These are phyloP conservation scores for Flaveria ramosissima DNA, from an alignment of 129 eudicot genomes.

Conservation along the genomic window DNA sequence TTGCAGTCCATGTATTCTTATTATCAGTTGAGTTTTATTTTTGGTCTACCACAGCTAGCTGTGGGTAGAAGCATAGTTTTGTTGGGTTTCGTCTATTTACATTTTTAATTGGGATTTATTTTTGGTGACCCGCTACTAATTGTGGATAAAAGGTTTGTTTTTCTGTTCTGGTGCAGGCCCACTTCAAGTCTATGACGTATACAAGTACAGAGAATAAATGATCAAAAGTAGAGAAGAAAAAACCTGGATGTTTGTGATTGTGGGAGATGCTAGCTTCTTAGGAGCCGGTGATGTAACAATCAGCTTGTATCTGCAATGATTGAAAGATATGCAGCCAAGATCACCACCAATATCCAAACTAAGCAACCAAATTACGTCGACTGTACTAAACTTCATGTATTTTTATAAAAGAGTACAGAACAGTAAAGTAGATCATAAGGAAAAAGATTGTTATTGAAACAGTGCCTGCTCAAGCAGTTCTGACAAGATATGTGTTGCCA, in stretches of 20 bases:
- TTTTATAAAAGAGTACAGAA: not conserved
- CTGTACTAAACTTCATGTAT: not conserved
- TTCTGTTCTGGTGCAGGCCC: not conserved
- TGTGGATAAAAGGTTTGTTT: not conserved
- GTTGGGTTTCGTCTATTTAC: not conserved
- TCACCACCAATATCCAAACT: slow-evolving; percentile 17
- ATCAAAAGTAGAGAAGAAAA: slow-evolving; percentile 12
- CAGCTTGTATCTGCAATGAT: slow-evolving; percentile 79
- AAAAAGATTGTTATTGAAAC: not conserved
- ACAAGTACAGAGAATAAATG: not conserved
- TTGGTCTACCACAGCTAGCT: slow-evolving; percentile 4
- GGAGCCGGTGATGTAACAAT: slow-evolving; percentile 79
- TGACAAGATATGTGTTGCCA: not conserved
- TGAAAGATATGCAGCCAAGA: slow-evolving; percentile 21
- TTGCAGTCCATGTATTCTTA: not conserved
- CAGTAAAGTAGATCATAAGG: not conserved
- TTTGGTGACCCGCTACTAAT: not conserved
- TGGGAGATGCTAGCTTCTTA: slow-evolving; percentile 79
- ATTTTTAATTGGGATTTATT: not conserved
- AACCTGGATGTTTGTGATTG: slow-evolving; percentile 89
- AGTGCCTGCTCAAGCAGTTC: slow-evolving; percentile 13
- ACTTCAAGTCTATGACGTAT: not conserved
- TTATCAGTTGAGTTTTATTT: not conserved
- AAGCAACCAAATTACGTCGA: not conserved
- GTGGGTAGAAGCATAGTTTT: not conserved